A percentile compares a stretch with the other conserved stretches of the same genome.
Conservation (phyloP, 306 rosid species). For the Quercus bicolor region DNA sequence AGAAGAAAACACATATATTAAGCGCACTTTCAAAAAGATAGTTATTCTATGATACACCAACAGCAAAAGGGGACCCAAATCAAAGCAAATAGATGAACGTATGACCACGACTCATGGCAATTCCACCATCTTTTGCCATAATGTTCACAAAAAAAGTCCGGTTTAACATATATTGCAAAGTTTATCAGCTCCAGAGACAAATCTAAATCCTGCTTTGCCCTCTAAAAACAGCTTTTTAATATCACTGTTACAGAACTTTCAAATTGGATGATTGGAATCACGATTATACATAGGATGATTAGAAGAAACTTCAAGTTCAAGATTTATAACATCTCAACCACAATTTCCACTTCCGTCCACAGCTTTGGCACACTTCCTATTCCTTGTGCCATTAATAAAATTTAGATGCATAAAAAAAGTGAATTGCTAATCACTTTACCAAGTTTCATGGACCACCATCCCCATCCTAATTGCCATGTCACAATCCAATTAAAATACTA, state of each 20-base stretch:
- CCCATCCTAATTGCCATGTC: not conserved
- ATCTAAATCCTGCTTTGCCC: not conserved
- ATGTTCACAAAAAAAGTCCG: not conserved
- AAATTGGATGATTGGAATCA: not conserved
- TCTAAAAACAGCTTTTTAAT: constrained; percentile 9
- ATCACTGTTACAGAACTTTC: constrained; percentile 4
- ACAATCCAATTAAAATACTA: constrained; percentile 4
- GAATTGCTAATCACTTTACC: not conserved
- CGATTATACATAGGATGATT: not conserved
- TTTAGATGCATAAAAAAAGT: constrained; percentile 6
- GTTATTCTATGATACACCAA: constrained; percentile 6
- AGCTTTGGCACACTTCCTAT: not conserved
- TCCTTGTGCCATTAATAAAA: not conserved
- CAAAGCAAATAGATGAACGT: constrained; percentile 9
- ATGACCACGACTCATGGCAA: constrained; percentile 1
- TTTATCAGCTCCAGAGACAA: not conserved
- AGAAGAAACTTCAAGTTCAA: not conserved
- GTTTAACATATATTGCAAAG: not conserved
- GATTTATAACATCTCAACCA: not conserved
- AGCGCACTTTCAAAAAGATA: not conserved
- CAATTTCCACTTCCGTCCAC: not conserved
- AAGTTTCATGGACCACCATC: constrained; percentile 1
- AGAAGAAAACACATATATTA: constrained; percentile 1
- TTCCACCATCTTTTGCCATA: not conserved
- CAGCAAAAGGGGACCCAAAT: constrained; percentile 1